Evolutionary conservation across 176 grass and related monocot species (phyloP).

Genomic region (Phoenix roebelenii): DNA sequence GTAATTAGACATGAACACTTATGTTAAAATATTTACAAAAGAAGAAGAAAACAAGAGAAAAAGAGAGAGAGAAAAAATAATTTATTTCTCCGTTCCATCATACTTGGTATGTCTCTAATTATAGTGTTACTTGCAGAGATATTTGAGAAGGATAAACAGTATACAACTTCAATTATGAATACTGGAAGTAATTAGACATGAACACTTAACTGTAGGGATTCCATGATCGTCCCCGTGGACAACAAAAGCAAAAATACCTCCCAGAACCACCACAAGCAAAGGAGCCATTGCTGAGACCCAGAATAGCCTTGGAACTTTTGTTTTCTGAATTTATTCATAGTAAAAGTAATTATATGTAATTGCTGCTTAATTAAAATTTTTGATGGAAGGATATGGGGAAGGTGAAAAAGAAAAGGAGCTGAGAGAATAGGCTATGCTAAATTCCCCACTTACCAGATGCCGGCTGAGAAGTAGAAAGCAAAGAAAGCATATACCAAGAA

Average conservation of each 20-base stretch:
- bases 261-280: constrained; percentile 63
- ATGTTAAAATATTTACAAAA: no score
- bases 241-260: constrained; percentile 67
- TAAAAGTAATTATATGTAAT: neutral
- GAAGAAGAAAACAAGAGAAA: no score
- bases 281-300: constrained; percentile 88
- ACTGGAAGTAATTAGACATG: neutral
- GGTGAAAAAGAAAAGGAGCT: no score
- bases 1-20: neutral
- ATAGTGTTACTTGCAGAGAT: no score
- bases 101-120: no score
- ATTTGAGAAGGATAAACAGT: no score
- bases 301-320: constrained; percentile 59
- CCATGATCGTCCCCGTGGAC: constrained; percentile 77
- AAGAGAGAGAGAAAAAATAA: no score
- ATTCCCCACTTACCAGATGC: constrained; percentile 54
- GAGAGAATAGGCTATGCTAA: no score
- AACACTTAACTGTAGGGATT: constrained; percentile 59
- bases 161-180: no score
- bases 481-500: constrained; percentile 77
- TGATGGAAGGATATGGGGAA: no score
- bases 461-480: constrained; percentile 43
- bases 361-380: no score
- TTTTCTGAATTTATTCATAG: constrained; percentile 42
- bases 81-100: no score